These are phyloP conservation scores for Gloeopeniophorella convolvens DNA, from an alignment of 768 basidiomycete genomes.

Conservation along the genomic window DNA sequence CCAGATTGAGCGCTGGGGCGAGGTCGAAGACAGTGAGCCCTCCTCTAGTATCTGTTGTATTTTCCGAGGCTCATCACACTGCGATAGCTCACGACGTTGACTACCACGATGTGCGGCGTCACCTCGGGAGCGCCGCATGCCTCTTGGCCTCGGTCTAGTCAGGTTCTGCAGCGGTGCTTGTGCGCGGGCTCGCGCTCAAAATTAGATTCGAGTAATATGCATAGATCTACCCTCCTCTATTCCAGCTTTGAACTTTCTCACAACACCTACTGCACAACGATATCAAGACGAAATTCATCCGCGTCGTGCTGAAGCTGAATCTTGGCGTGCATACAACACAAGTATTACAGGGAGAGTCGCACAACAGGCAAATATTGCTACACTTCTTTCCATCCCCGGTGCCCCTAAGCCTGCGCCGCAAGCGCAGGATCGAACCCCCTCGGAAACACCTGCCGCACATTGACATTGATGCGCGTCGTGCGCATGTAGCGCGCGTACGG, in stretches of 20 bases:
- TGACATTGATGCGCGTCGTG: constrained; percentile 79
- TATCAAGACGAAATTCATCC: no score
- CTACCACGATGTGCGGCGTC: constrained; percentile 84
- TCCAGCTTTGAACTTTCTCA: no score
- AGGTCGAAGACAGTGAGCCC: constrained; percentile 99
- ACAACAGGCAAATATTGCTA: no score
- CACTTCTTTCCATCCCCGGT: neutral
- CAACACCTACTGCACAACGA: no score
- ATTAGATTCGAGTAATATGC: no score
- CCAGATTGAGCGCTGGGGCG: constrained; percentile 98
- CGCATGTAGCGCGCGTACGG: constrained; percentile 59
- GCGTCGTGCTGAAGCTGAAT: no score
- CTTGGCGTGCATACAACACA: no score
- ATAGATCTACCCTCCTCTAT: no score
- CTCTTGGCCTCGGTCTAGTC: constrained; percentile 26
- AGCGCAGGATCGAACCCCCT: constrained; percentile 47
- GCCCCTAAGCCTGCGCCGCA: neutral
- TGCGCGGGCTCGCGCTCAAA: no score
- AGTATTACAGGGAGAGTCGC: no score
- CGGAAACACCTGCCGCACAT: constrained; percentile 85
- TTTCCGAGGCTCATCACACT: neutral
- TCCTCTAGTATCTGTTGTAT: constrained; percentile 12
- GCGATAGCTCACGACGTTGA: constrained; percentile 92
- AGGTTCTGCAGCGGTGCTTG: no score
- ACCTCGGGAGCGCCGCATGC: constrained; percentile 76